Evolutionary conservation across 2,329 filamentous ascomycete genomes (phyloP), one percentile per base, ranked within the genome.

Genomic region (Talaromyces sp.): DNA sequence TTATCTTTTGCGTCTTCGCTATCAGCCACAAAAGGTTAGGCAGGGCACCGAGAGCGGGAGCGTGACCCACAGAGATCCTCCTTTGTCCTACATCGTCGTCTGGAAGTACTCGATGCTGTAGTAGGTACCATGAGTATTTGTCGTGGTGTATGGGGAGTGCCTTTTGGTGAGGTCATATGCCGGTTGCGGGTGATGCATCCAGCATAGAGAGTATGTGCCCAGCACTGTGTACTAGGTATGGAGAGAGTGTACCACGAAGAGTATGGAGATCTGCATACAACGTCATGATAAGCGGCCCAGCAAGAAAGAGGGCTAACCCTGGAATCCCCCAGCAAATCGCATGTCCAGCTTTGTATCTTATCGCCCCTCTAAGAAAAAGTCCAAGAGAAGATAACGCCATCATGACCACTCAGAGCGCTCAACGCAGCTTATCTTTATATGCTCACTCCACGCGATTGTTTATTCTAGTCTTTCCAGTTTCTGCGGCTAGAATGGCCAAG

Each of bases 231-330:
- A 16, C 19, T 10, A 3, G 3, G 41, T 43, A 19, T 45, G 43
- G 11, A 45, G 9, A 10, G n/a, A 22, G 43, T 5, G 19, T 22
- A 45, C 27, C 6, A 27, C 27, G 35, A 3, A 2, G 10, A 27
- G 22, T 1, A 50, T 14, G 1, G 11, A 37, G 52, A 47, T 37
- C 45, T 47, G 27, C 57, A 35, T 39, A n/a, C 48, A 47, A 65
- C 63, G 63, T 61, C 63, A 65, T 61, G 63, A 61, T 57, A 57
- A 47, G 63, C 63, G 22, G 43, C 57, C 11, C 14, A 45, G 19
- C 41, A 33, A 37, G 31, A 24, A 16, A 48, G 14, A 8, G 27
- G 1, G 47, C 47, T 45, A 43, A 45, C 59, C 60, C 60, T 50
- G 47, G 60, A 52, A 57, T 57, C n/a, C 3, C n/a, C 14, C 52